Evolutionary conservation across 2,329 filamentous ascomycete species (phyloP).

Genomic region (Xylariaceae sp.): DNA sequence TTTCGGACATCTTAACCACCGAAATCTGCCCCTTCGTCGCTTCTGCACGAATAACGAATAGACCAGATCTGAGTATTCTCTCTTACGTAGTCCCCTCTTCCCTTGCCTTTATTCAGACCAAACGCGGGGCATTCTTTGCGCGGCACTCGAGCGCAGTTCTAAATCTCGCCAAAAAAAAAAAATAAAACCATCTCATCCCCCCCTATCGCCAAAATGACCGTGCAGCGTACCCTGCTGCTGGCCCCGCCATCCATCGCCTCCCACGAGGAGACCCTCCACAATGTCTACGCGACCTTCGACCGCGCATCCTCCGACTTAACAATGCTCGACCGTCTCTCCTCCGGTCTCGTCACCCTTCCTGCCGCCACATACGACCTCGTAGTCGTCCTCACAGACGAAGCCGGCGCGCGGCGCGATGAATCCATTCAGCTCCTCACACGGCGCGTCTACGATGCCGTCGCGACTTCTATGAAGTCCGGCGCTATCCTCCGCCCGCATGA

Average conservation of each 20-base stretch:
- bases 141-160: background rate
- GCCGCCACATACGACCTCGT: slow-evolving; percentile 74
- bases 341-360: slow-evolving; percentile 74
- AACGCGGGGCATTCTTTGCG: no score
- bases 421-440: slow-evolving; percentile 60
- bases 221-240: slow-evolving; percentile 67
- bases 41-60: no score
- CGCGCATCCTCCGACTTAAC: slow-evolving; percentile 79
- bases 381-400: slow-evolving; percentile 74
- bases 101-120: no score
- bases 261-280: slow-evolving; percentile 71
- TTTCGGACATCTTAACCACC: no score
- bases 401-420: slow-evolving; percentile 59
- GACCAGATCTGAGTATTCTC: no score
- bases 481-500: slow-evolving; percentile 66
- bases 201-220: slow-evolving; percentile 18
- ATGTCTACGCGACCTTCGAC: slow-evolving; percentile 67
- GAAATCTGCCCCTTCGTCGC: no score
- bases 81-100: no score
- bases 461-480: slow-evolving; percentile 64
- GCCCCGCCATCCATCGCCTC: slow-evolving; percentile 86
- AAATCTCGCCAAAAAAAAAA: background rate
- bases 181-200: background rate
- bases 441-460: slow-evolving; percentile 62
- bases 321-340: slow-evolving; percentile 91